Percentiles rank a stretch among this genome's conserved stretches.
Evolutionary conservation across 2,329 filamentous ascomycete genomes (phyloP).

Genomic region (Alternaria triticina): DNA sequence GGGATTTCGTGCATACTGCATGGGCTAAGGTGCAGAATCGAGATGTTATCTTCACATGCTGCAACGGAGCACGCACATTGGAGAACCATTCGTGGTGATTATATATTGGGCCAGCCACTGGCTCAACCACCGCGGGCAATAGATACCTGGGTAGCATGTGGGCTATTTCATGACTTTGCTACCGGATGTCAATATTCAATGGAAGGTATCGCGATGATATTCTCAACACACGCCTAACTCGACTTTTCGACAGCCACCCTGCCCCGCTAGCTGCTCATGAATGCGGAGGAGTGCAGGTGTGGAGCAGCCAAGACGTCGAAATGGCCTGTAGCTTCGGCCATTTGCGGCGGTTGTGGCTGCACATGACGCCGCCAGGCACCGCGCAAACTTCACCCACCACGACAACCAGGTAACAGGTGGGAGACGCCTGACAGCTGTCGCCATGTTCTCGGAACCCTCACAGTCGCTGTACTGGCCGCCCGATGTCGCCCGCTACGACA

Average conservation of each 20-base stretch:
- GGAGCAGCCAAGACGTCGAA: constrained; percentile 15
- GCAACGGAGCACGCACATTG: neutral
- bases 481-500: constrained; percentile 43
- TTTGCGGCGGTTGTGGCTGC: constrained; percentile 15
- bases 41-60: constrained; percentile 12
- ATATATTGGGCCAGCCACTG: constrained; percentile 13
- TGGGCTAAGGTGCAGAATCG: neutral
- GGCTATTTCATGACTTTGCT: neutral
- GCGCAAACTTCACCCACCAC: constrained; percentile 5
- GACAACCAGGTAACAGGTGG: constrained; percentile 2
- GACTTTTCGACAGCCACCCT: neutral
- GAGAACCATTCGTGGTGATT: neutral
- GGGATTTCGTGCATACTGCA: neutral
- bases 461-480: constrained; percentile 44
- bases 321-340: constrained; percentile 20
- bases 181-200: neutral
- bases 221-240: neutral
- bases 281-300: constrained; percentile 12
- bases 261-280: constrained; percentile 8
- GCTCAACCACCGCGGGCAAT: neutral
- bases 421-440: constrained; percentile 17
- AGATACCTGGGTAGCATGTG: neutral
- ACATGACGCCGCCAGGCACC: neutral
- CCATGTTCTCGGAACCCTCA: constrained; percentile 43
- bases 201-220: neutral